phyloP scores from a whole-genome alignment of 2,329 filamentous ascomycete genomes.

The Plectosphaerella cucumerina region DNA sequence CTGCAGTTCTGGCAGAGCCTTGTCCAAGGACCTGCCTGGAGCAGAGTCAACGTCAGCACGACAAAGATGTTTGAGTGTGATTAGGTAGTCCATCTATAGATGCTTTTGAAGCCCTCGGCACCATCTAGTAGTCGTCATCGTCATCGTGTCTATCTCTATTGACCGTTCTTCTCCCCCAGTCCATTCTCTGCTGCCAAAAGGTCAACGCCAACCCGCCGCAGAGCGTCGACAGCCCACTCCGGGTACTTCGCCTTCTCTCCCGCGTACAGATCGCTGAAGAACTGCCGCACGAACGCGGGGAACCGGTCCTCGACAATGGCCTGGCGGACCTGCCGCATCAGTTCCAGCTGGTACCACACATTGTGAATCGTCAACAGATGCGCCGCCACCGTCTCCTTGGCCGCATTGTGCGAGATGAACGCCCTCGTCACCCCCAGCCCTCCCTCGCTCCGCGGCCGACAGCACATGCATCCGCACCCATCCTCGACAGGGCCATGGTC shows the following conservation, averaged over 20 bases:
- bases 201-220: conserved; percentile 77
- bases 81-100: neutral
- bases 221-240: conserved; percentile 76
- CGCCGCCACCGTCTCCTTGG: conserved; percentile 93
- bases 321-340: conserved; percentile 73
- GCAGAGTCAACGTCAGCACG: conserved; percentile 64
- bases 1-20: conserved; percentile 40
- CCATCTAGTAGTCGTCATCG: neutral
- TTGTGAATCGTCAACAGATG: conserved; percentile 88
- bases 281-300: conserved; percentile 70
- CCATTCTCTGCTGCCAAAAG: conserved; percentile 40
- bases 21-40: conserved; percentile 51
- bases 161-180: conserved; percentile 12
- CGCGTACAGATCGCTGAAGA: conserved; percentile 70
- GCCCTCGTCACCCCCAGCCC: conserved; percentile 80
- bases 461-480: conserved; percentile 77
- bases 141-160: conserved; percentile 2
- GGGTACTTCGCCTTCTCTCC: conserved; percentile 62
- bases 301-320: conserved; percentile 79
- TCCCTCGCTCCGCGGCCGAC: conserved; percentile 60
- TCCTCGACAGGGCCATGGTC: conserved; percentile 84
- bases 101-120: neutral
- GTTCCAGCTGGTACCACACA: conserved; percentile 81
- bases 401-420: conserved; percentile 85
- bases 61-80: conserved; percentile 25